Conservation (phyloP, 139 green algal genomes). For the Tetraselmis chui region DNA sequence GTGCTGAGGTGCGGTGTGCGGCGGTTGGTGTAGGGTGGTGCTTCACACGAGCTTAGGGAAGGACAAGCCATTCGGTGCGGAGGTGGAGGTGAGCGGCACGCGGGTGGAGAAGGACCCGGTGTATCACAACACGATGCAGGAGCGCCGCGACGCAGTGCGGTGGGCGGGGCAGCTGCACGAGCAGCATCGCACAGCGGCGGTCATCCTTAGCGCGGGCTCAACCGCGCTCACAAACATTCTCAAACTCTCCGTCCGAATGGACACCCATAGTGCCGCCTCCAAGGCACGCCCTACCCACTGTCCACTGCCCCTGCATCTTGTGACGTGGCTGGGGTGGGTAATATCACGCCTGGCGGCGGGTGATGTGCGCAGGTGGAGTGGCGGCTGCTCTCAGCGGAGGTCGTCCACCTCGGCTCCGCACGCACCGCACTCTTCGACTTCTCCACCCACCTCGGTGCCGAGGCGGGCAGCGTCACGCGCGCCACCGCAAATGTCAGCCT, state of each 20-base stretch:
- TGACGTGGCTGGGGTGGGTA: too few species aligned
- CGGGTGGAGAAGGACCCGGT: neutral
- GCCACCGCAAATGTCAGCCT: neutral
- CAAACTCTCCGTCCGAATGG: neutral
- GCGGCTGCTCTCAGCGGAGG: neutral
- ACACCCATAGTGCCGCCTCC: neutral
- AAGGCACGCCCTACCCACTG: too few species aligned
- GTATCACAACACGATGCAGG: neutral
- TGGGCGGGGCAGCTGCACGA: neutral
- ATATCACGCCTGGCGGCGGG: neutral
- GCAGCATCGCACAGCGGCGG: neutral
- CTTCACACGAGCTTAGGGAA: neutral
- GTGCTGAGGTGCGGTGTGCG: too few species aligned
- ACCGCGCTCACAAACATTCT: neutral
- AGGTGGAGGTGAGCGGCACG: neutral
- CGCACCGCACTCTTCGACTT: neutral
- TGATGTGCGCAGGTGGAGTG: neutral
- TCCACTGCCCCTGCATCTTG: too few species aligned
- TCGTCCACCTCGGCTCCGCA: neutral
- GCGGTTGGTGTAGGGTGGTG: too few species aligned
- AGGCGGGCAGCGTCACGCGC: neutral
- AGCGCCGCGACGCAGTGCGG: neutral
- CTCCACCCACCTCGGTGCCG: neutral
- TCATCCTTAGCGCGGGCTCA: neutral
- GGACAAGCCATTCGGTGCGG: neutral